Evolutionary conservation across 805 yeast genomes (phyloP).

Genomic region (Kregervanrija delftensis): DNA sequence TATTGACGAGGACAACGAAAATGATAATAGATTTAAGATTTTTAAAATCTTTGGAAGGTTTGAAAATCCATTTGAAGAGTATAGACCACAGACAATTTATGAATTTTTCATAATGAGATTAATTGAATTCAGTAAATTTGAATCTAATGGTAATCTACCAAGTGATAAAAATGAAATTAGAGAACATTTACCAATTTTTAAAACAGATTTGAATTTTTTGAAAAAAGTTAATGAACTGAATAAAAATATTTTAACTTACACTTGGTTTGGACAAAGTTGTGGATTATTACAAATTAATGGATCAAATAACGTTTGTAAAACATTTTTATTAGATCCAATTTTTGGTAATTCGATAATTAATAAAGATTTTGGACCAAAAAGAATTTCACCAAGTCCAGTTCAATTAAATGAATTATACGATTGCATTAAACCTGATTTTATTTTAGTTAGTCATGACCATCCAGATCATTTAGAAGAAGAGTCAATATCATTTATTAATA

Average conservation of each 20-base stretch:
- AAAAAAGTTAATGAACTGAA: slow-evolving; percentile 22
- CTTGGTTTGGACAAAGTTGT: slow-evolving; percentile 95
- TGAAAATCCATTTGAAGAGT: slow-evolving; percentile 88
- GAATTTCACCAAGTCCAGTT: slow-evolving; percentile 78
- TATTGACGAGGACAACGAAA: background rate
- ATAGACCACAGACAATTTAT: slow-evolving; percentile 81
- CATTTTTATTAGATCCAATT: slow-evolving; percentile 80
- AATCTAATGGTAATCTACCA: slow-evolving; percentile 54
- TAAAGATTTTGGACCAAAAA: slow-evolving; percentile 67
- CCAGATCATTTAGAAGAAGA: slow-evolving; percentile 86
- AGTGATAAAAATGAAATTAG: slow-evolving; percentile 38
- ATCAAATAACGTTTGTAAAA: slow-evolving; percentile 37
- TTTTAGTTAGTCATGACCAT: slow-evolving; percentile 86
- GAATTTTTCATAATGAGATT: slow-evolving; percentile 75
- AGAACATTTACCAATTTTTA: slow-evolving; percentile 48
- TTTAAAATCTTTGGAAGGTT: slow-evolving; percentile 66
- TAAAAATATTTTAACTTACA: slow-evolving; percentile 45
- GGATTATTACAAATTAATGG: slow-evolving; percentile 57
- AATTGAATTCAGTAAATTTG: slow-evolving; percentile 55
- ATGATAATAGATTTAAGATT: slow-evolving; percentile 32
- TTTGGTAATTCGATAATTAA: slow-evolving; percentile 60
- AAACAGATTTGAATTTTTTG: slow-evolving; percentile 45
- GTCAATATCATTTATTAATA: slow-evolving; percentile 49
- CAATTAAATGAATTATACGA: slow-evolving; percentile 42
- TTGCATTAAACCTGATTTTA: slow-evolving; percentile 55